phyloP scores from a whole-genome alignment of 306 rosid species.

The Cicer chorassanicum region DNA sequence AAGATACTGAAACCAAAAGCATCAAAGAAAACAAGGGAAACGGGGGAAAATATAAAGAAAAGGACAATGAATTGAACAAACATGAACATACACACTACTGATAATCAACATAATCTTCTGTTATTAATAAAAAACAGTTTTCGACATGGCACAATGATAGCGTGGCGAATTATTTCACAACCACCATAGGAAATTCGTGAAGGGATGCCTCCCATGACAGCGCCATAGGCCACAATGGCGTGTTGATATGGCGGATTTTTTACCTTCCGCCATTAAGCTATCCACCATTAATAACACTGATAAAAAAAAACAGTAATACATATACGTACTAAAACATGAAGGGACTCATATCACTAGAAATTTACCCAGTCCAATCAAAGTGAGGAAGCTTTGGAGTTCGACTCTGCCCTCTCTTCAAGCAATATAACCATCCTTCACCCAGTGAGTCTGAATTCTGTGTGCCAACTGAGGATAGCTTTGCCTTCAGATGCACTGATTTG shows the following conservation, averaged over 20 bases:
- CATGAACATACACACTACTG: constrained; percentile 1
- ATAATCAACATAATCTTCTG: constrained; percentile 12
- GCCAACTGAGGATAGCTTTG: constrained; percentile 56
- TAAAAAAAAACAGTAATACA: not conserved
- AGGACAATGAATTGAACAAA: constrained; percentile 12
- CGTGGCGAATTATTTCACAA: too few relatives aligned
- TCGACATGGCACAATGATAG: too few relatives aligned
- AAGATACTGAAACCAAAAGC: not conserved
- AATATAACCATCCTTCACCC: constrained; percentile 80
- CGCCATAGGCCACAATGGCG: too few relatives aligned
- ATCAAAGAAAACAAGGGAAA: not conserved
- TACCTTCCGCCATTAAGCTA: too few relatives aligned
- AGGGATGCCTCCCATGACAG: too few relatives aligned
- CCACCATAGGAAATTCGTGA: too few relatives aligned
- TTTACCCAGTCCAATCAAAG: constrained; percentile 97
- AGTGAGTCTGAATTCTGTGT: constrained; percentile 51
- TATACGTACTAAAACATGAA: constrained; percentile 10
- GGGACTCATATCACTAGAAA: constrained; percentile 23
- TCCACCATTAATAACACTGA: too few relatives aligned
- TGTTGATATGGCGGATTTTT: too few relatives aligned
- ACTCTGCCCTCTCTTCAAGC: constrained; percentile 80
- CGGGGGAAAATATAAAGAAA: not conserved
- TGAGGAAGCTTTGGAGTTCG: constrained; percentile 80
- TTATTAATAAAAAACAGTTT: not conserved
- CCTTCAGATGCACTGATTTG: constrained; percentile 80